Percentiles rank a stretch among this genome's conserved stretches.
Conservation (phyloP, 2,329 filamentous ascomycete species). For the Botrytis fragariae region DNA sequence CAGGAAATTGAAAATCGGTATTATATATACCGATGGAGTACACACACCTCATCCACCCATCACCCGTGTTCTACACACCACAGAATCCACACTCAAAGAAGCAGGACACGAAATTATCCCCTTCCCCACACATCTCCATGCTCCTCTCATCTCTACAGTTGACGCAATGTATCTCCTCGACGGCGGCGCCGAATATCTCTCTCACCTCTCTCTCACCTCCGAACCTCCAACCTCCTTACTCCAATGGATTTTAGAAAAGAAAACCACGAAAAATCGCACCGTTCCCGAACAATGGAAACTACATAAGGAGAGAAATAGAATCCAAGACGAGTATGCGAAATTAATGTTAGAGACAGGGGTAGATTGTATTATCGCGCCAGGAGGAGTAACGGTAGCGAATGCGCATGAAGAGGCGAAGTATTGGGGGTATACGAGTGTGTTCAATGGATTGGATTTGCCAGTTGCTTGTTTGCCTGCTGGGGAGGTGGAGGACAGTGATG, state of each 20-base stretch:
- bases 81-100: neutral
- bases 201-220: slow-evolving; percentile 22
- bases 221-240: slow-evolving; percentile 27
- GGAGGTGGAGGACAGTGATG: slow-evolving; percentile 6
- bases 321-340: slow-evolving; percentile 24
- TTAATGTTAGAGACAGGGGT: slow-evolving; percentile 28
- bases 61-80: neutral
- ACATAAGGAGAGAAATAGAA: slow-evolving; percentile 38
- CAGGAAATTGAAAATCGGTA: slow-evolving; percentile 41
- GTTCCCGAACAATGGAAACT: neutral
- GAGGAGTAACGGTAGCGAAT: slow-evolving; percentile 15
- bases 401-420: slow-evolving; percentile 21
- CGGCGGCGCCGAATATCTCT: slow-evolving; percentile 25
- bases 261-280: neutral
- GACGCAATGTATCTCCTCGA: slow-evolving; percentile 20
- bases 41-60: slow-evolving; percentile 26
- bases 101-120: slow-evolving; percentile 5
- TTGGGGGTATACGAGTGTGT: slow-evolving; percentile 24
- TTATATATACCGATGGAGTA: slow-evolving; percentile 30
- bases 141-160: neutral
- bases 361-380: slow-evolving; percentile 22
- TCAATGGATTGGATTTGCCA: slow-evolving; percentile 23
- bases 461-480: slow-evolving; percentile 20
- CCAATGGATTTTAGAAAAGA: slow-evolving; percentile 25
- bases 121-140: slow-evolving; percentile 2